Conservation (phyloP, 2,329 filamentous ascomycete species). For the Apiospora phragmitis region DNA sequence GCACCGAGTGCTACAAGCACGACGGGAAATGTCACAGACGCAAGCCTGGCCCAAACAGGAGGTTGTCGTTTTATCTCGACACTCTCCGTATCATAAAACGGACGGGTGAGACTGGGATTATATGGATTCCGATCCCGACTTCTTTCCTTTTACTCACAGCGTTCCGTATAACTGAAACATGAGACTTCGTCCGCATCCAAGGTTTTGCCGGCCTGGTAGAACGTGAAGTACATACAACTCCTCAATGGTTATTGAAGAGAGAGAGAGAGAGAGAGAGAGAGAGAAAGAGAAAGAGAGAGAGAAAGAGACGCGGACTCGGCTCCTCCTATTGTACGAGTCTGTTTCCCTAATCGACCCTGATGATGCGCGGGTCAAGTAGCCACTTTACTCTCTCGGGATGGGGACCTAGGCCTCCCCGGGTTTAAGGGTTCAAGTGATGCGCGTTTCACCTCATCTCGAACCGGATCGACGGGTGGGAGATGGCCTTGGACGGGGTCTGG, state of each 20-base stretch:
- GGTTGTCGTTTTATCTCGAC: background rate
- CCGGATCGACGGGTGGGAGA: conserved; percentile 1
- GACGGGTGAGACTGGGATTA: background rate
- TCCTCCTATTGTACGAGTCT: background rate
- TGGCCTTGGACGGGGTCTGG: background rate
- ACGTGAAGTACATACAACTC: background rate
- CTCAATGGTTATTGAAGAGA: background rate
- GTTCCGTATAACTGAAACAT: background rate
- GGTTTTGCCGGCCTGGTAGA: background rate
- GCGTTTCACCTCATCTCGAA: conserved; percentile 7
- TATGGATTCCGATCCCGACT: background rate
- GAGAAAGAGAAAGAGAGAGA: background rate
- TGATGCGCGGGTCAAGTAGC: background rate
- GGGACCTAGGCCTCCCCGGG: background rate
- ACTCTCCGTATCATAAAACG: background rate
- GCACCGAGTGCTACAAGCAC: background rate
- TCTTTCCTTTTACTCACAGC: background rate
- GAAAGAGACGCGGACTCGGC: background rate
- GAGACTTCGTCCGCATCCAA: background rate
- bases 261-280: background rate
- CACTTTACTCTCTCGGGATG: background rate
- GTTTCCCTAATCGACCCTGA: background rate
- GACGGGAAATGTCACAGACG: background rate
- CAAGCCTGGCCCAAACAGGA: background rate
- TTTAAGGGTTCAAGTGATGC: conserved; percentile 5